Evolutionary conservation across 352 stramenopile genomes (phyloP).

Genomic region (Albugo laibachii): DNA sequence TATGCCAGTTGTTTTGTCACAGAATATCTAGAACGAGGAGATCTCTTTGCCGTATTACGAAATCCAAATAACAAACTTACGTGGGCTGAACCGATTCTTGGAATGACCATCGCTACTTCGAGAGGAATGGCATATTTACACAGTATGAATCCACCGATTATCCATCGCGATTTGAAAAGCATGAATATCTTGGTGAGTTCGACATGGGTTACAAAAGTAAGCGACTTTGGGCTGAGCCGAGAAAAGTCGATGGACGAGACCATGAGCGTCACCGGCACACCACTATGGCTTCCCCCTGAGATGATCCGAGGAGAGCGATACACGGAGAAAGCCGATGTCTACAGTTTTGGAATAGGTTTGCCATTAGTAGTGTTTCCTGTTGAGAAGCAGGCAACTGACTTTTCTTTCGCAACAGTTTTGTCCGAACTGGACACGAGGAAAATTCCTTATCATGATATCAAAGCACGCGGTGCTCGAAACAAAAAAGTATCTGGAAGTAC

Average conservation of each 20-base stretch:
- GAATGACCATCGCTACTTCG: conserved; percentile 81
- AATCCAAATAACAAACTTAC: conserved; percentile 64
- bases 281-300: conserved; percentile 68
- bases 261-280: conserved; percentile 83
- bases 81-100: conserved; percentile 70
- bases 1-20: conserved; percentile 65
- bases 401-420: conserved; percentile 22
- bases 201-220: conserved; percentile 85
- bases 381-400: neutral
- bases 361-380: neutral
- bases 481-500: conserved; percentile 73
- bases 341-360: conserved; percentile 72
- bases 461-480: conserved; percentile 58
- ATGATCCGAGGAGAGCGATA: conserved; percentile 80
- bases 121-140: conserved; percentile 96
- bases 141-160: conserved; percentile 93
- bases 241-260: conserved; percentile 90
- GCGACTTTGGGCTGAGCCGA: conserved; percentile 93
- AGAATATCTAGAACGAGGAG: conserved; percentile 68
- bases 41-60: conserved; percentile 61
- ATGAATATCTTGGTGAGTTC: conserved; percentile 83
- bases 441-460: conserved; percentile 79
- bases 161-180: conserved; percentile 96
- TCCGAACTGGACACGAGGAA: conserved; percentile 70
- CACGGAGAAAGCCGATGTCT: conserved; percentile 77